A percentile compares a stretch with the other conserved stretches of the same genome.
Evolutionary conservation across 208 protist species (phyloP).

Genomic region (Endotrypanum monterogeii): DNA sequence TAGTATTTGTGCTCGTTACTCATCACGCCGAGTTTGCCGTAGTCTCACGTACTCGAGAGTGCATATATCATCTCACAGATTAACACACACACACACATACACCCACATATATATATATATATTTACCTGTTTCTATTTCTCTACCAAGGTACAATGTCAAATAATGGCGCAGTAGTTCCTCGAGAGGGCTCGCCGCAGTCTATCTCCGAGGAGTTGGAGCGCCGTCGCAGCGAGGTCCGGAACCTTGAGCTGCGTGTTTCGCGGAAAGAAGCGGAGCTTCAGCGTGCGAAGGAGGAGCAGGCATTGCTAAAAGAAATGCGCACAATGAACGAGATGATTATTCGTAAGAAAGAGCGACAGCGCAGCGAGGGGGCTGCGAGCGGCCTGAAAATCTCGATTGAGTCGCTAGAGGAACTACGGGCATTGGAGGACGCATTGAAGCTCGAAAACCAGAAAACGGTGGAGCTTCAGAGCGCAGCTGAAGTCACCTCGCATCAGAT

Average conservation of each 20-base stretch:
- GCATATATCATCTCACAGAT: too few relatives aligned
- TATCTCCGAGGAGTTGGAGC: conserved; percentile 49
- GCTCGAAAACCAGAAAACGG: conserved; percentile 59
- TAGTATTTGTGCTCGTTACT: background rate
- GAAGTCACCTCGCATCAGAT: conserved; percentile 48
- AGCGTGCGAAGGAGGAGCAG: conserved; percentile 80
- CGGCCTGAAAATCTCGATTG: conserved; percentile 59
- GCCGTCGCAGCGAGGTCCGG: conserved; percentile 54
- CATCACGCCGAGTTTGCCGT: background rate
- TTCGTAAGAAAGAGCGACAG: conserved; percentile 60
- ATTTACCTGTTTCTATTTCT: background rate
- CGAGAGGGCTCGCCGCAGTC: conserved; percentile 39
- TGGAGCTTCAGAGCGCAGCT: conserved; percentile 53
- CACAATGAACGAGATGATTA: conserved; percentile 77
- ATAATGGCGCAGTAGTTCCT: conserved; percentile 51
- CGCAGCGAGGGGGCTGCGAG: conserved; percentile 15
- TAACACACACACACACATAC: background rate
- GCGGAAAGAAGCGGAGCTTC: conserved; percentile 76
- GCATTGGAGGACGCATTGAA: conserved; percentile 75
- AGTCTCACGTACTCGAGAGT: background rate
- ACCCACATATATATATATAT: background rate
- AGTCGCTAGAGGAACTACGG: conserved; percentile 63
- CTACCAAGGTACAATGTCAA: conserved; percentile 33
- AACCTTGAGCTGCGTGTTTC: conserved; percentile 66
- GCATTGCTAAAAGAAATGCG: conserved; percentile 72